Percentiles rank a stretch among this genome's conserved stretches.
Conservation (phyloP, 1,284 basidiomycete genomes). For the Cerrena zonata region DNA sequence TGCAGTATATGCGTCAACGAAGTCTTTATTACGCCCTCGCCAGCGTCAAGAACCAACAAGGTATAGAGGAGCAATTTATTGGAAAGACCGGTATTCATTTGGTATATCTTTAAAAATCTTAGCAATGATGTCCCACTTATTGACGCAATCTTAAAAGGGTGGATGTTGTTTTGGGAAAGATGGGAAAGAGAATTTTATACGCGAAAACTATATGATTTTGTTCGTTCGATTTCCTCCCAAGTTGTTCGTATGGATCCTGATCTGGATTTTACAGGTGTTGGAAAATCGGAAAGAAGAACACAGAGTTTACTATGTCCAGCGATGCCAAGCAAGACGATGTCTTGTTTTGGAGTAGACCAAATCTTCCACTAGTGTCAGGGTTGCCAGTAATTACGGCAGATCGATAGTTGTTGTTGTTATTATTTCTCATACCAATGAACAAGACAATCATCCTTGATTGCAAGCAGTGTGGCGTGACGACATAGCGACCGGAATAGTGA, state of each 20-base stretch:
- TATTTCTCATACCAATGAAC: too few species aligned
- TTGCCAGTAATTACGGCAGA: background rate
- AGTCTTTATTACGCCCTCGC: background rate
- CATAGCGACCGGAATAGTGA: too few species aligned
- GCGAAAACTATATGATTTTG: background rate
- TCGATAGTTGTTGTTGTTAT: too few species aligned
- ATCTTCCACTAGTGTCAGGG: background rate
- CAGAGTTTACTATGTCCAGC: too few species aligned
- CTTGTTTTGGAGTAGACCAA: background rate
- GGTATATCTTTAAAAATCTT: background rate
- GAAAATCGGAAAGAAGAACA: too few species aligned
- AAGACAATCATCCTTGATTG: too few species aligned
- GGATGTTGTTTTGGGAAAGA: background rate
- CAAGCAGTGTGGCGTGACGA: too few species aligned
- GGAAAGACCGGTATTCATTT: background rate
- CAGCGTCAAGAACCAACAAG: background rate
- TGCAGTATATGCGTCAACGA: background rate
- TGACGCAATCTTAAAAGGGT: background rate
- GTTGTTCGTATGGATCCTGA: background rate
- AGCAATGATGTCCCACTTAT: too few species aligned
- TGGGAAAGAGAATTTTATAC: background rate
- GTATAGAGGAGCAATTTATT: background rate
- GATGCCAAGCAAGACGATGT: background rate
- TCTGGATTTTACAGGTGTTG: background rate
- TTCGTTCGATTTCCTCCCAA: background rate